Evolutionary conservation across 2,329 filamentous ascomycete genomes (phyloP), one percentile per base, ranked within the genome.

Genomic region (Neodidymelliopsis sp.): DNA sequence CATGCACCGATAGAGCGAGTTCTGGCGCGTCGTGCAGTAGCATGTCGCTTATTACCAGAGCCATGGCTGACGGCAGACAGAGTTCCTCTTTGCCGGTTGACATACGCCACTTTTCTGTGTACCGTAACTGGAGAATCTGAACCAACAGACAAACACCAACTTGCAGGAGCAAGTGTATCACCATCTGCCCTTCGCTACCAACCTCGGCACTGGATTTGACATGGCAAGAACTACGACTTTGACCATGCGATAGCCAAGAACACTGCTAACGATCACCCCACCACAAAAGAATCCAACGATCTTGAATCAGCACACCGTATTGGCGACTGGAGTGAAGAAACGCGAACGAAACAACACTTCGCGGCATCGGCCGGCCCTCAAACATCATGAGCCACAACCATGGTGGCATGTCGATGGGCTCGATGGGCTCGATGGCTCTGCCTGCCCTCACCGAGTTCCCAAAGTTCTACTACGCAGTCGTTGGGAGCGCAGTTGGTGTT

Each of bases 391-490:
- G 54, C 48, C 62, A 62, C 44, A 46, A 47, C 24, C 46, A 56
- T 50, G 34, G 37, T 23, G 39, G 42, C n/a, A 50, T 50, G 47
- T 45, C 47, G 35, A 50, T 50, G 47, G 47, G 47, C 47, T 54
- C 48, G 29, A 71, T 70, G 69, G 73, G 70, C 47, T 65, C 59
- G 39, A 77, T 76, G 77, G 67, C 71, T 59, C 64, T 79, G 22
- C 79, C 79, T 6, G 69, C 69, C 25, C 73, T 79, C 25, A 74
- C 74, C 45, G 70, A 75, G 20, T 71, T 82, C 42, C 80, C 81
- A 55, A 73, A 76, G 37, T 77, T 79, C 59, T 83, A 83, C 65
- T 83, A 80, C 76, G 76, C 74, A 1, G 75, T 80, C 2, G 74
- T 83, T 4, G 78, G 76, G 12, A 69, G 71, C 15, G 71, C 71